Evolutionary conservation across 2,329 filamentous ascomycete genomes (phyloP), one percentile per base, ranked within the genome.

Genomic region (Fusarium foetens): DNA sequence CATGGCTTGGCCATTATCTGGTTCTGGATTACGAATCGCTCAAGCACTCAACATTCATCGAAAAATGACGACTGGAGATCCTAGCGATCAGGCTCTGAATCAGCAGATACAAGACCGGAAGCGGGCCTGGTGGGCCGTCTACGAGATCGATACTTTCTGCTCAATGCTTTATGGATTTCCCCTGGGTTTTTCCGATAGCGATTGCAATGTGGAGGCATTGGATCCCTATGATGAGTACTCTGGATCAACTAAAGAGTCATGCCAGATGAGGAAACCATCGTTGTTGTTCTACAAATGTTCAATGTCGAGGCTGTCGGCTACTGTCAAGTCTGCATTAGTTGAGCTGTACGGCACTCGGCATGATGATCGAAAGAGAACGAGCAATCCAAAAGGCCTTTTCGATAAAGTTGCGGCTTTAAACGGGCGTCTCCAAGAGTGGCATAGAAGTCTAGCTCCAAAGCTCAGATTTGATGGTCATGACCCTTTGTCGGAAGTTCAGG

Each of bases 131-230:
- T 83, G 81, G 80, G 81, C 82, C 2, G 78, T 83, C 0, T 81
- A 83, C 41, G 82, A 83, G 53, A 79, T 82, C 3, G 82, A 83
- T 41, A 82, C 80, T 0, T 81, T 83, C 27, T 83, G 80, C 58
- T 82, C 81, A 0, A 83, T 83, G 76, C 74, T 81, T 0, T 83
- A 83, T 41, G 81, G 82, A 3, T 83, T 81, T 45, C 81, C 81
- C 0, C 58, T 69, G 1, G 74, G 75, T 10, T 81, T 82, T 19
- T 67, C 68, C 0, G 80, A 52, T 1, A 4, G 13, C 0, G 49
- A 52, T 21, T 52, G 31, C 7, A 36, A 38, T 3, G 9, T 38
- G 6, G 23, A 27, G 0, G 1, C 33, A 3, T 1, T 25, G 9
- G 7, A 52, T 17, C 5, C 33, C 0, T 9, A 4, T 17, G 23